Evolutionary conservation across 2,329 filamentous ascomycete genomes (phyloP).

Genomic region (Pseudogymnoascus sp.): DNA sequence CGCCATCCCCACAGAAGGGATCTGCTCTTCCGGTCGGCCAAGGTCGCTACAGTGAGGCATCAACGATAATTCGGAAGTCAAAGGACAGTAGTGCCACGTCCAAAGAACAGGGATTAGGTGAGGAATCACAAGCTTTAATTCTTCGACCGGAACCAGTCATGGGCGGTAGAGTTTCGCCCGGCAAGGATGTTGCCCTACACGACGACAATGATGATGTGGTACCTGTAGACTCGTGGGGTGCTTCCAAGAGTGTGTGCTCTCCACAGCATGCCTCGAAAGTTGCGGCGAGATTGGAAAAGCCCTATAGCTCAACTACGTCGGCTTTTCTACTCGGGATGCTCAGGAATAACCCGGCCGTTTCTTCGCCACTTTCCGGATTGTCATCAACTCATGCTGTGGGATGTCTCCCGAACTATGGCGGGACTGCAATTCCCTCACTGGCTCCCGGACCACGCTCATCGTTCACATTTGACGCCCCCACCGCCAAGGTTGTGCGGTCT

Average conservation of each 20-base stretch:
- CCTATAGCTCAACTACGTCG: neutral
- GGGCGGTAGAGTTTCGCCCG: neutral
- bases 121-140: conserved; percentile 7
- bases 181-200: neutral
- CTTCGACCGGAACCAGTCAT: conserved; percentile 4
- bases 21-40: conserved; percentile 5
- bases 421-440: conserved; percentile 26
- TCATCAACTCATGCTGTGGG: conserved; percentile 27
- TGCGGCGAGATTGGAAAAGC: neutral
- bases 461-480: neutral
- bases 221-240: conserved; percentile 17
- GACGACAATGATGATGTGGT: conserved; percentile 13
- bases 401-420: conserved; percentile 26
- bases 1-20: conserved; percentile 43
- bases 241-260: neutral
- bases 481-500: neutral
- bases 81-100: conserved; percentile 3
- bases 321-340: conserved; percentile 25
- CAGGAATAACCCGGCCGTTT: conserved; percentile 16
- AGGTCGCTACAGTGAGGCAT: conserved; percentile 1
- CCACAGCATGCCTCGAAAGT: neutral
- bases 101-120: conserved; percentile 9
- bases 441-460: conserved; percentile 15
- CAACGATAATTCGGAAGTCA: conserved; percentile 10
- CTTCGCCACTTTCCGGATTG: conserved; percentile 22